Evolutionary conservation across 768 basidiomycete species (phyloP), one percentile per base, ranked within the genome.

Genomic region (Asterophora parasitica): DNA sequence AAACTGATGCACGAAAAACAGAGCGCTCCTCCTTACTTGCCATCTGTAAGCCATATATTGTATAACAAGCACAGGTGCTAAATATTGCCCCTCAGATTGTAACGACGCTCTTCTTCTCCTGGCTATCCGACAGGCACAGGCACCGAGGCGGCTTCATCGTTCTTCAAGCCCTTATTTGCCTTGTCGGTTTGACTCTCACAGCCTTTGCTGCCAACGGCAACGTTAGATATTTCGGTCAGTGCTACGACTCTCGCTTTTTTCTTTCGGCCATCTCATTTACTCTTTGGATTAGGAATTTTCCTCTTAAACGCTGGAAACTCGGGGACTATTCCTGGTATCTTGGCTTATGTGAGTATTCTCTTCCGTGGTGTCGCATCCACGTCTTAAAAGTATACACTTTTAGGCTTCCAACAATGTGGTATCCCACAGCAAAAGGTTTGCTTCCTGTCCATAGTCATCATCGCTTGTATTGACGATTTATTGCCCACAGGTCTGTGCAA

Each of bases 1-100:
- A 30, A 16, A 20, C 33, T 44, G 41, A 44, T 35, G 35, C 40
- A 37, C 12, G 26, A 30, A 32, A 7, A 34, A 13, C 44, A 76
- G 75, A 72, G 70, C 44, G 72, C 72, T 12, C 72, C 74, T 13
- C 73, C 76, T 5, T 74, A 73, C 57, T 71, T 68, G 3, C 69
- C 72, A 49, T 64, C 74, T 12, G 72, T 73, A 60, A 38, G 70
- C 54, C 32, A 16, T 44, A 34, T 40, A 38, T 36, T 31, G 7
- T 30, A 15, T 41, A 11, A 15, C 16, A 46, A 27, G 26, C 23
- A 44, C 23, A n/a, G 20, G 38, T 1, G 27, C n/a, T 40, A 11
- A 42, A 23, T 28, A 10, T 43, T 43, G 7, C 13, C 11, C 42
- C 28, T 41, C 51, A 71, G 70, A 67, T 71, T 38, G 52, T 66